phyloP scores from a whole-genome alignment of 352 stramenopile genomes.

The Pythium phragmitis region DNA sequence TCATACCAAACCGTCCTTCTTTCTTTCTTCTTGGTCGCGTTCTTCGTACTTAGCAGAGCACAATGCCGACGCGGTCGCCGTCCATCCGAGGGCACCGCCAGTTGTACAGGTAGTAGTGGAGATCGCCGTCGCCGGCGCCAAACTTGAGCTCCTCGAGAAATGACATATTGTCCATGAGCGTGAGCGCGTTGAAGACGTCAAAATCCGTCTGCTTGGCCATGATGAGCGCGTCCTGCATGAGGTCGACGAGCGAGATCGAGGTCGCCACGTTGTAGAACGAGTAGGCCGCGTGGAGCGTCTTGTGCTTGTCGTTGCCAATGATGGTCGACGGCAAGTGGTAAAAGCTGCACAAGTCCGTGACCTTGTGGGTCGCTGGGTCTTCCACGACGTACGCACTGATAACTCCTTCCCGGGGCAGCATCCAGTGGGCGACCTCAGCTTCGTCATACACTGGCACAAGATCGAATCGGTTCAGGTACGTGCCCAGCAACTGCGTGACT shows the following conservation, averaged over 20 bases:
- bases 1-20: too few relatives aligned
- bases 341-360: constrained; percentile 96
- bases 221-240: constrained; percentile 68
- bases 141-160: constrained; percentile 59
- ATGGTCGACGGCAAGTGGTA: constrained; percentile 98
- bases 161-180: constrained; percentile 61
- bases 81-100: constrained; percentile 59
- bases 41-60: constrained; percentile 29
- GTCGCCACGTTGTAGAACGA: constrained; percentile 97
- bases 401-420: constrained; percentile 93
- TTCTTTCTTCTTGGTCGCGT: not conserved
- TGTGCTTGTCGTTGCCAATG: constrained; percentile 93
- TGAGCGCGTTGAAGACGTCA: constrained; percentile 71
- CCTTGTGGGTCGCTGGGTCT: constrained; percentile 51
- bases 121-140: constrained; percentile 46
- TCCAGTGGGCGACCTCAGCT: constrained; percentile 96
- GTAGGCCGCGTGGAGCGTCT: constrained; percentile 96
- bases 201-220: constrained; percentile 52
- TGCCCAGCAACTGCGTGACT: constrained; percentile 45
- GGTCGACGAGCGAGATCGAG: constrained; percentile 44
- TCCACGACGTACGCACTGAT: constrained; percentile 94
- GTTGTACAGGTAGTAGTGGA: constrained; percentile 79
- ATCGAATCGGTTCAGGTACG: constrained; percentile 57
- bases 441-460: constrained; percentile 90
- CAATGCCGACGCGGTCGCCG: constrained; percentile 45